These are phyloP conservation scores for Phytophthora niederhauseri DNA, from an alignment of 352 stramenopile genomes.

Conservation along the genomic window DNA sequence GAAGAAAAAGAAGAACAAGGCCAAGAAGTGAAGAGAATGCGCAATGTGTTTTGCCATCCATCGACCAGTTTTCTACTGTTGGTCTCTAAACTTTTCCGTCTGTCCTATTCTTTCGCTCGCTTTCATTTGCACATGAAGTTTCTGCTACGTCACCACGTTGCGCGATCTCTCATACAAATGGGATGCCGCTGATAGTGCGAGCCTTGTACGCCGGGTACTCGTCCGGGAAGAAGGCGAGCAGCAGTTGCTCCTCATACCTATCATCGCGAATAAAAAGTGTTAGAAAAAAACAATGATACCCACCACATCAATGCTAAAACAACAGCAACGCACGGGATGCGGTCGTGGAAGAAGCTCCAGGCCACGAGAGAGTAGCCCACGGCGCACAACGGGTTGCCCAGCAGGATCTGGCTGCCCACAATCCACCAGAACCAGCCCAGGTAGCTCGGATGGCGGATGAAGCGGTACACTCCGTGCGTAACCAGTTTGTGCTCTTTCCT, in stretches of 20 bases:
- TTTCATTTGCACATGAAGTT: slow-evolving; percentile 7
- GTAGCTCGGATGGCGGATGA: slow-evolving; percentile 96
- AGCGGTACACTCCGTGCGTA: slow-evolving; percentile 93
- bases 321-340: slow-evolving; percentile 86
- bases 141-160: background rate
- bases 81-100: slow-evolving; percentile 18
- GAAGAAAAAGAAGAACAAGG: slow-evolving; percentile 57
- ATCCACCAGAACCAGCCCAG: slow-evolving; percentile 97
- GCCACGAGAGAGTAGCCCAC: slow-evolving; percentile 89
- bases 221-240: slow-evolving; percentile 92
- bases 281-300: slow-evolving; percentile 11
- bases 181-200: slow-evolving; percentile 92
- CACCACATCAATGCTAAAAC: slow-evolving; percentile 1
- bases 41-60: background rate
- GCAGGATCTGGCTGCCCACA: slow-evolving; percentile 94
- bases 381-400: slow-evolving; percentile 91
- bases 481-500: slow-evolving; percentile 94
- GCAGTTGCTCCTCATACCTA: slow-evolving; percentile 93
- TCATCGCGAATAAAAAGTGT: background rate
- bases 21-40: slow-evolving; percentile 16
- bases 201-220: slow-evolving; percentile 93
- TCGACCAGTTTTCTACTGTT: background rate
- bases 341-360: slow-evolving; percentile 95
- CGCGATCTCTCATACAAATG: slow-evolving; percentile 76
- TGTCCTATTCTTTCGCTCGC: slow-evolving; percentile 1